Conservation (phyloP, 73 alveolate species). For the Paramecium tetraurelia region DNA sequence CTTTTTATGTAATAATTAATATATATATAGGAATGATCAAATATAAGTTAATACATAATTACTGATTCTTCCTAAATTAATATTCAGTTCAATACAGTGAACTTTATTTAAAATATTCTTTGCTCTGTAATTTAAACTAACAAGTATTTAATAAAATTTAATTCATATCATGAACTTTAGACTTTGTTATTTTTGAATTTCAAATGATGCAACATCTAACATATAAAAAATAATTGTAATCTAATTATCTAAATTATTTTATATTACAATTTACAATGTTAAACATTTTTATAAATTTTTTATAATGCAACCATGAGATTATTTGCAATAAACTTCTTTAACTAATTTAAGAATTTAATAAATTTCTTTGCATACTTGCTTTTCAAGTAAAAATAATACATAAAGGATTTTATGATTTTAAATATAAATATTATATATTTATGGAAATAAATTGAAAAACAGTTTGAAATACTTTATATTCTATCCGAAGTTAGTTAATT, state of each 20-base stretch:
- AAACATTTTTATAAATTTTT: neutral
- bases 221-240: too few relatives aligned
- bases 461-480: too few relatives aligned
- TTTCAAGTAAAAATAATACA: too few relatives aligned
- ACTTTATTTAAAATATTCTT: neutral
- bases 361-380: neutral
- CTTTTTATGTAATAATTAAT: neutral
- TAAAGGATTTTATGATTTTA: too few relatives aligned
- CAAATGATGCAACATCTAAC: too few relatives aligned
- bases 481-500: too few relatives aligned
- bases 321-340: neutral
- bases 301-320: neutral
- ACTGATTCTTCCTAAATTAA: neutral
- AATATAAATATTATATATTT: too few relatives aligned
- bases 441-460: too few relatives aligned
- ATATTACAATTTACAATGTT: neutral
- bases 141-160: neutral
- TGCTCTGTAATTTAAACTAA: neutral
- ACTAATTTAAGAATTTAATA: neutral
- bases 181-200: neutral
- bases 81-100: neutral
- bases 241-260: too few relatives aligned
- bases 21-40: neutral
- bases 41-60: too few relatives aligned
- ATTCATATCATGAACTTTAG: neutral